phyloP scores from a whole-genome alignment of 1,284 basidiomycete species.

The Rhodotorula mucilaginosa region DNA sequence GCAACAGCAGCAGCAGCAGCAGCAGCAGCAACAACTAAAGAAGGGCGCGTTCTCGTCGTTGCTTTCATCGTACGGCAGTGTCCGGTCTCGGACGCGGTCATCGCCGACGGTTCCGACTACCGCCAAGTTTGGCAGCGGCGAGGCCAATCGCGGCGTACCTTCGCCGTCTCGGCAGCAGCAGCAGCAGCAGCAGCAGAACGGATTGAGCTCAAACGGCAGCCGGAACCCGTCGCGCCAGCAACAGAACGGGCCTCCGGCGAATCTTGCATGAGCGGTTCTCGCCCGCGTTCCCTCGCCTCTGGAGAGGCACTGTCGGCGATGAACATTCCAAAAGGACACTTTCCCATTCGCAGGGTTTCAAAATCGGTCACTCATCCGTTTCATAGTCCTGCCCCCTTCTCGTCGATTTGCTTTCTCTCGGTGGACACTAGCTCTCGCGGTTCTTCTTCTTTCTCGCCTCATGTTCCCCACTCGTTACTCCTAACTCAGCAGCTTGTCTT shows the following conservation, averaged over 20 bases:
- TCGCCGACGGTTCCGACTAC: background rate
- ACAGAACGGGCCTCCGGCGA: too few species aligned
- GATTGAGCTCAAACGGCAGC: background rate
- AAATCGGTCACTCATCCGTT: background rate
- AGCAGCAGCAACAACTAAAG: background rate
- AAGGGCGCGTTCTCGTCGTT: slow-evolving; percentile 21
- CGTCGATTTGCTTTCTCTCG: background rate
- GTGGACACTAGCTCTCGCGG: background rate
- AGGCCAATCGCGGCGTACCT: background rate
- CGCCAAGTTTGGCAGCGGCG: background rate
- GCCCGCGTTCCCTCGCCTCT: too few species aligned
- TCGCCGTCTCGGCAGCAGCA: background rate
- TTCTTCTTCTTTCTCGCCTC: too few species aligned
- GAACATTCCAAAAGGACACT: too few species aligned
- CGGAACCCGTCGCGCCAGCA: too few species aligned
- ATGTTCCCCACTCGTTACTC: background rate
- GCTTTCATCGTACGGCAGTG: slow-evolving; percentile 9
- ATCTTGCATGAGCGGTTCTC: too few species aligned
- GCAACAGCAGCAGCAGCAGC: background rate
- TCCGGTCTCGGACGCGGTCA: slow-evolving; percentile 9
- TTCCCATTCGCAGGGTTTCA: too few species aligned
- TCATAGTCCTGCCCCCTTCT: too few species aligned
- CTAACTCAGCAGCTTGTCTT: too few species aligned
- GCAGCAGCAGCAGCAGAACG: background rate
- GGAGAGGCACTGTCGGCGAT: too few species aligned